Conservation (phyloP, 2,329 filamentous ascomycete genomes). For the Diaporthe destruens region DNA sequence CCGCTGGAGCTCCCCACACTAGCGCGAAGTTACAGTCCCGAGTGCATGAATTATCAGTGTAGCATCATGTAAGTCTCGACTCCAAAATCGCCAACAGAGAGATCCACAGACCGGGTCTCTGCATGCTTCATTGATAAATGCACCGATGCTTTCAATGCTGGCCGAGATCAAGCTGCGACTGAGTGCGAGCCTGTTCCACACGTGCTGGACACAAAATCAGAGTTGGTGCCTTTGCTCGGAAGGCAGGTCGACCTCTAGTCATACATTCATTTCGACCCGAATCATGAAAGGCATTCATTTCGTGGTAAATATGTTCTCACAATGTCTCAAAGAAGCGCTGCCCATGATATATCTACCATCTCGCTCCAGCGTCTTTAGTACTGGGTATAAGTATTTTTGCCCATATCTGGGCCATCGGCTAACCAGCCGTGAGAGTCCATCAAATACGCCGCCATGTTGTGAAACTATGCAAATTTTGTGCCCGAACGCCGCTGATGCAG, state of each 20-base stretch:
- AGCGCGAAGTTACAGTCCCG: slow-evolving; percentile 16
- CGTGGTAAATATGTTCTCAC: slow-evolving; percentile 39
- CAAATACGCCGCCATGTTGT: slow-evolving; percentile 38
- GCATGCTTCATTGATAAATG: neutral
- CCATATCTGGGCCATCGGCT: slow-evolving; percentile 35
- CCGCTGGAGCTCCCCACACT: slow-evolving; percentile 25
- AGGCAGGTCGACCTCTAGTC: neutral
- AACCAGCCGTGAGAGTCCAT: slow-evolving; percentile 37
- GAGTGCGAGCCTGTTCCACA: neutral
- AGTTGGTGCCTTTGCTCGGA: no score
- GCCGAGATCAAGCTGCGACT: neutral
- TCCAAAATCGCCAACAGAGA: neutral
- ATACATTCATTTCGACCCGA: slow-evolving; percentile 1
- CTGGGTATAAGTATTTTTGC: slow-evolving; percentile 40
- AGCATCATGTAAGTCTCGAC: neutral
- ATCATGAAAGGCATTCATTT: slow-evolving; percentile 18
- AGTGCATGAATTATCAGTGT: slow-evolving; percentile 8
- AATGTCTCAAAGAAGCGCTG: slow-evolving; percentile 29
- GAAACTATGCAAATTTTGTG: slow-evolving; percentile 31
- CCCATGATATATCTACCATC: slow-evolving; percentile 43
- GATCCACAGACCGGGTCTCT: neutral
- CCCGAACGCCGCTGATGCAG: slow-evolving; percentile 47
- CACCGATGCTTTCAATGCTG: neutral
- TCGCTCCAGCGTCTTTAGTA: slow-evolving; percentile 36
- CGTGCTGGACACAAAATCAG: neutral